These are phyloP conservation scores for Daphne laureola DNA, from an alignment of 441 rosid genomes.

Conservation along the genomic window DNA sequence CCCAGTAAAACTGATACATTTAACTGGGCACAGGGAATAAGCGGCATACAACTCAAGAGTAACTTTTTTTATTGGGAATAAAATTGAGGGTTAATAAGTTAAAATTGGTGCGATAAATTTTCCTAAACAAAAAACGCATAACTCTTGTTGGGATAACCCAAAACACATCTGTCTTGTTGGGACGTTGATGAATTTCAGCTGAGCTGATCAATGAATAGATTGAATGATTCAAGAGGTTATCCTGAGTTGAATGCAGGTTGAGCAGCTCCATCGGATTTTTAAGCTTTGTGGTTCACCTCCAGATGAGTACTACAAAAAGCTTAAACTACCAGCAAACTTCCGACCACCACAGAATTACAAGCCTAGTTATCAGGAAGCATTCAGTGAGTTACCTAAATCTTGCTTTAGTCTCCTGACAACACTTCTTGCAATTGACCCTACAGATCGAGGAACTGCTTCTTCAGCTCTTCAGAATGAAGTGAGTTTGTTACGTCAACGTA, in stretches of 20 bases:
- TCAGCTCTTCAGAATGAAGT: conserved; percentile 65
- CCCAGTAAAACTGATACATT: no score
- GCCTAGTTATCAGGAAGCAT: conserved; percentile 57
- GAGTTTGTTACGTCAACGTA: conserved; percentile 1
- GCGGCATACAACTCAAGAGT: no score
- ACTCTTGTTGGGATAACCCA: no score
- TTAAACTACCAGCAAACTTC: conserved; percentile 60
- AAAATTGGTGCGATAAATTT: no score
- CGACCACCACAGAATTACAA: conserved; percentile 61
- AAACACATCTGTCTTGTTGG: no score
- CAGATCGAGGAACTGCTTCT: conserved; percentile 68
- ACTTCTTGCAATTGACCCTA: conserved; percentile 62
- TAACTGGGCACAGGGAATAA: no score
- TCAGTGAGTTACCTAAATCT: conserved; percentile 50
- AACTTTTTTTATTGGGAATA: no score
- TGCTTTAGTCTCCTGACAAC: conserved; percentile 41
- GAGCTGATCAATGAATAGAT: no score
- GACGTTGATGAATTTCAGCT: no score
- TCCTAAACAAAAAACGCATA: no score
- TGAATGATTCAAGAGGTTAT: no score
- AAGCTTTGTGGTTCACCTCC: conserved; percentile 84
- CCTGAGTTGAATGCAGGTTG: conserved; percentile 35
- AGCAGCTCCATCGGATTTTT: conserved; percentile 84
- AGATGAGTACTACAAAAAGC: conserved; percentile 73
- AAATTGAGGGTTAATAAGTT: no score